Evolutionary conservation across 257 asterid genomes (phyloP), one percentile per base, ranked within the genome.

Genomic region (Solanum etuberosum): DNA sequence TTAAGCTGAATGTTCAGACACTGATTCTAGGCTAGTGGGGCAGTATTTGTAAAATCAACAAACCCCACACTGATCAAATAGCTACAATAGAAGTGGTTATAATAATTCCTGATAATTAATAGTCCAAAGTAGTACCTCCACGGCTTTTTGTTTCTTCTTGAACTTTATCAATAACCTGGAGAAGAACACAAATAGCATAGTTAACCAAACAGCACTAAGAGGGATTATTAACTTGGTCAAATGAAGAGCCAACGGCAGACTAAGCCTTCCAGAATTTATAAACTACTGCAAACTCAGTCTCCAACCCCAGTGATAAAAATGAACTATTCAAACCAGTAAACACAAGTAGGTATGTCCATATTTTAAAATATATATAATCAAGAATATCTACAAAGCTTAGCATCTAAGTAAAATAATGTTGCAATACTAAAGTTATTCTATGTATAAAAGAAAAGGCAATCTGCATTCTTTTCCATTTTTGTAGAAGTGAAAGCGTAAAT

Each of bases 91-190:
- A 27, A 43, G 18, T 43, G 14, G 25, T 78, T 43, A 43, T 43
- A 78, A 27, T 11, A 16, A 35, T 42, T 78, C 18, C 10, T 27
- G 65, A 43, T 27, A 27, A 15, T 43, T 27, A 80, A n/a, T 29
- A 80, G 67, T 46, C 85, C 67, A 16, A 27, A 77, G 54, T 71
- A 21, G 25, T 91, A 93, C 93, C 96, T 86, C 92, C 54, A 34
- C 92, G 94, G 71, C 91, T 93, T 91, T 93, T 94, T 31, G 94
- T 86, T 86, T 94, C 92, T 86, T 93, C 94, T 88, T 93, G 96
- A 81, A 93, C 96, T 89, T 94, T 92, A 88, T 94, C 95, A 90
- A 94, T 93, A 83, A 91, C 96, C 96, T 91, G 90, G 5, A 88
- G 63, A 70, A 42, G 37, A 51, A 78, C 10, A 80, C 31, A 51